Conservation (phyloP, 495 filamentous ascomycete species). For the Aspergillus ostianus region DNA sequence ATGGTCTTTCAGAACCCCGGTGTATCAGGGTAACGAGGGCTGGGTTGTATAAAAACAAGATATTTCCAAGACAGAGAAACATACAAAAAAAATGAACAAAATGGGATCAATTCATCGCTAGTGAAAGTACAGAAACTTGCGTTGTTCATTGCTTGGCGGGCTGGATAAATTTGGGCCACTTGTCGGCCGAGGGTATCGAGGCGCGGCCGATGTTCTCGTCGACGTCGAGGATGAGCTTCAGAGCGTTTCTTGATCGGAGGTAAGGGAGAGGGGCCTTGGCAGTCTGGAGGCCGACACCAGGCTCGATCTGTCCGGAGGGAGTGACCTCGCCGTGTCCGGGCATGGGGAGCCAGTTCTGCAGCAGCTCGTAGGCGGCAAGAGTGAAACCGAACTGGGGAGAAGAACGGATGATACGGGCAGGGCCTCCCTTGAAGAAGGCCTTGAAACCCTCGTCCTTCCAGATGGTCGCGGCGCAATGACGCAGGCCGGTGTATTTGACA, state of each 20-base stretch:
- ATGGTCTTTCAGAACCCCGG: constrained; percentile 10
- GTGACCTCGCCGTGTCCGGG: constrained; percentile 59
- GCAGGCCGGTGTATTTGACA: constrained; percentile 76
- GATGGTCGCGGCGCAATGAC: constrained; percentile 81
- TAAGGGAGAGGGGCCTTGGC: constrained; percentile 73
- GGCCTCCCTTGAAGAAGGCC: constrained; percentile 98
- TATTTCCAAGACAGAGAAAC: constrained; percentile 23
- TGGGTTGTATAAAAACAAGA: constrained; percentile 7
- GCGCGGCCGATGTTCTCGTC: constrained; percentile 83
- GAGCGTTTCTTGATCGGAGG: constrained; percentile 84
- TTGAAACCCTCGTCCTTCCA: constrained; percentile 87
- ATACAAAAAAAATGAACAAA: constrained; percentile 17
- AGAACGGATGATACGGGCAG: constrained; percentile 88
- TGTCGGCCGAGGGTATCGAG: constrained; percentile 53
- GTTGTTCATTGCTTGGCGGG: constrained; percentile 32
- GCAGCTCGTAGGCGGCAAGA: constrained; percentile 87
- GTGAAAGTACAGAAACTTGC: constrained; percentile 22
- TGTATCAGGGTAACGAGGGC: constrained; percentile 6
- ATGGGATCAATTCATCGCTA: constrained; percentile 32
- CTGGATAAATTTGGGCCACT: constrained; percentile 42
- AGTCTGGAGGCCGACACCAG: constrained; percentile 53
- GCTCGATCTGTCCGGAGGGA: constrained; percentile 48
- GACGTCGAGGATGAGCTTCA: constrained; percentile 94
- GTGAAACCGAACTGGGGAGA: constrained; percentile 99
- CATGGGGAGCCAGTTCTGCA: constrained; percentile 80